Conservation (phyloP, 352 stramenopile species). For the Phytopythium kandeliae region DNA sequence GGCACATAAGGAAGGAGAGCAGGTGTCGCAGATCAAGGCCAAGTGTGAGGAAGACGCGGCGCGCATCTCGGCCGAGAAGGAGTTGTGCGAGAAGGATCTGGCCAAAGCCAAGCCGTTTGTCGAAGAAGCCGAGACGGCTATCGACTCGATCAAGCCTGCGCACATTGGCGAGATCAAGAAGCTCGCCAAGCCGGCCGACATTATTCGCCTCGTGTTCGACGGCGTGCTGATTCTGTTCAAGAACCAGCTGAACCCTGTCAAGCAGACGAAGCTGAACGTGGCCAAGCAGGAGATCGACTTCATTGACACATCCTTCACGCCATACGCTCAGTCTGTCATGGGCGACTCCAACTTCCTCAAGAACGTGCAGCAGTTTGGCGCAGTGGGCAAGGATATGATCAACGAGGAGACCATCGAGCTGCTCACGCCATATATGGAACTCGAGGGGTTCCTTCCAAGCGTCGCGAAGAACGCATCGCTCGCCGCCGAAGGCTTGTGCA, state of each 20-base stretch:
- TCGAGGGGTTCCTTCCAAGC: constrained; percentile 93
- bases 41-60: constrained; percentile 95
- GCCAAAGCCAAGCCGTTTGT: constrained; percentile 98
- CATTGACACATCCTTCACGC: constrained; percentile 96
- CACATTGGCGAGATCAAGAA: constrained; percentile 99
- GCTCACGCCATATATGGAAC: constrained; percentile 95
- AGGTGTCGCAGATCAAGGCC: constrained; percentile 95
- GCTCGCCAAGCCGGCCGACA: constrained; percentile 96
- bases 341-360: constrained; percentile 96
- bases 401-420: constrained; percentile 99
- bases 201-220: constrained; percentile 98
- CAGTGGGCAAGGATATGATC: constrained; percentile 96
- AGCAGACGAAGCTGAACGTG: constrained; percentile 93
- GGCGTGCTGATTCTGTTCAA: constrained; percentile 97
- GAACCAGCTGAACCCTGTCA: constrained; percentile 87
- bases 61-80: constrained; percentile 95
- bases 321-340: constrained; percentile 94
- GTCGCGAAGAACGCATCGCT: constrained; percentile 97
- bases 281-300: constrained; percentile 97
- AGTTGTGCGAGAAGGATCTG: constrained; percentile 93
- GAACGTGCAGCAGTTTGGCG: constrained; percentile 95
- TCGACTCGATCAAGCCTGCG: constrained; percentile 96
- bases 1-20: constrained; percentile 96
- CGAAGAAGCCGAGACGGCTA: constrained; percentile 96
- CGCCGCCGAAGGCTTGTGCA: constrained; percentile 95